A percentile compares a stretch with the other conserved stretches of the same genome.
phyloP scores from a whole-genome alignment of 2,329 filamentous ascomycete species.

The Alternaria arbusti region DNA sequence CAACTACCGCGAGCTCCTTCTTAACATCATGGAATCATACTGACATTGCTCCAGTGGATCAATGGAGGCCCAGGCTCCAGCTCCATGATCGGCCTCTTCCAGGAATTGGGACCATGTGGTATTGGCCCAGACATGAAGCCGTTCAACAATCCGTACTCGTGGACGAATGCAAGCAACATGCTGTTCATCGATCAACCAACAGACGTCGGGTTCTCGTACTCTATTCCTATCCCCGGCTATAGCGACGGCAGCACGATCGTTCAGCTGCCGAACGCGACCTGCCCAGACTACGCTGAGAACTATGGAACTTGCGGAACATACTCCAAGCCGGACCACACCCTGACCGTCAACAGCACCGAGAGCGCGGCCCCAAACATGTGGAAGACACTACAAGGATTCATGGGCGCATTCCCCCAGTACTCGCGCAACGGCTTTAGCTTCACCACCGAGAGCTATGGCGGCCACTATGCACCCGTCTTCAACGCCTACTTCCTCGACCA shows the following conservation, averaged over 20 bases:
- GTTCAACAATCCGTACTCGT: conserved; percentile 67
- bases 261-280: conserved; percentile 54
- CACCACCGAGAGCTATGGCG: conserved; percentile 64
- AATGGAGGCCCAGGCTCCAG: conserved; percentile 63
- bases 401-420: conserved; percentile 63
- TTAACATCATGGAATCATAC: background rate
- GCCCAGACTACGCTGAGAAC: conserved; percentile 57
- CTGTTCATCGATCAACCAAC: conserved; percentile 74
- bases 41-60: conserved; percentile 54
- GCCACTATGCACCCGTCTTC: conserved; percentile 65
- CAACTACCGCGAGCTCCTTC: background rate
- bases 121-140: conserved; percentile 56
- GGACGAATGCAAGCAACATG: conserved; percentile 70
- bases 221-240: conserved; percentile 52
- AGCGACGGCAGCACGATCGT: conserved; percentile 49
- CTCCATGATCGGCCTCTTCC: conserved; percentile 63
- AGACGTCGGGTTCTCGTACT: conserved; percentile 65
- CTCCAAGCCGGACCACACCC: conserved; percentile 57
- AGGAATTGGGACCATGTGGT: conserved; percentile 61
- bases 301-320: conserved; percentile 62
- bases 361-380: conserved; percentile 65
- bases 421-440: conserved; percentile 60
- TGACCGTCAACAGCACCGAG: conserved; percentile 61
- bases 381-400: conserved; percentile 67
- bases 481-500: conserved; percentile 57